Base-by-base conservation (phyloP, 352 stramenopile genomes). In the Elongisporangium senticosum region DNA sequence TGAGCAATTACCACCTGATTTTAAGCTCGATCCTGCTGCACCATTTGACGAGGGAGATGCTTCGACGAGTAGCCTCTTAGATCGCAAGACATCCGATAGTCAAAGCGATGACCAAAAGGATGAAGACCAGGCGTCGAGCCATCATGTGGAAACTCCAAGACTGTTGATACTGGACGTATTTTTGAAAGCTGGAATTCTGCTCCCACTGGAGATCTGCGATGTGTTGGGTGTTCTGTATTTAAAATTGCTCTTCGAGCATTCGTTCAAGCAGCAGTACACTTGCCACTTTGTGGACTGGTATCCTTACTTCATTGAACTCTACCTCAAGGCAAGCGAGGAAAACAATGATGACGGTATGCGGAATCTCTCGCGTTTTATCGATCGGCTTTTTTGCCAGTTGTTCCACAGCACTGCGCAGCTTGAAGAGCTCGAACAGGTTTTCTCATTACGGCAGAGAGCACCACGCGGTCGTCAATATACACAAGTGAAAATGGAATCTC, bases 201-300 rank as follows among this genome's bases (percentile, higher is more conserved):
- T 94, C 3, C 84, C 84, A 4, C 63, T 89, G 8, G 81, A 91
- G 49, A 77, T 74, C 40, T 87, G 77, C 40, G 84, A 94, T 49
- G 76, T 78, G 6, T 75, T 94, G n/a, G 82, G 84, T 7, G 84
- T 94, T 15, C 55, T 94, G 43, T 94, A 89, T 58, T 55, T 94
- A 39, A 90, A 92, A 51, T 67, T 94, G 14, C 62, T 94, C 7
- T 92, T 94, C 33, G 84, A 92, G 63, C 71, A 87, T 55, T 57
- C 63, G 28, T 94, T 94, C 69, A 94, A 94, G 67, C 71, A 89
- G 59, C 68, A 75, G 61, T 94, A 89, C 60, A 91, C 84, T 8
- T 86, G 77, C 52, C 77, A 89, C 56, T 94, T 94, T 63, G 75
- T 92, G 23, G 74, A 82, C 51, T 87, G 77, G 78, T 94, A 94